Evolutionary conservation across 75 land plant species (phyloP), one percentile per base, ranked within the genome.

Genomic region (Isoetes taiwanensis): DNA sequence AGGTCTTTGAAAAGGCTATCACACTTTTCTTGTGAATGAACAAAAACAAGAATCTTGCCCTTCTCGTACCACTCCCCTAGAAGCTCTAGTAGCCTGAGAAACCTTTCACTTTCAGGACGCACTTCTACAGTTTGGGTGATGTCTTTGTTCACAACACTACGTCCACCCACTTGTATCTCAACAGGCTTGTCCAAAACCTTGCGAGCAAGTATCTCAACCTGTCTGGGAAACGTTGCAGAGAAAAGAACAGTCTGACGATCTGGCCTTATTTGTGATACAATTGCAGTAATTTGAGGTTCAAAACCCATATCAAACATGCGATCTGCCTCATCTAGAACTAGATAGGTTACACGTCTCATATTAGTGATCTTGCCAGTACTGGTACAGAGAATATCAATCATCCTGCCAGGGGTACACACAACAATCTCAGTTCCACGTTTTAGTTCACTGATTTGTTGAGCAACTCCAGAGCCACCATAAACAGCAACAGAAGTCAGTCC

Each of bases 271-370:
- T 94, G 81, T 58, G 87, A 90, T 21, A 94, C 90, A 59, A 94
- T 94, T 58, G 86, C 67, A 11, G 86, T 84, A 21, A 94, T 94
- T 60, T 88, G 96, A 43, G 99, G 96, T 64, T 94, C 99, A 61
- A 94, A 94, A 21, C 99, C 99, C 99, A 94, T 94, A 66, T 94
- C 99, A 71, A 94, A 94, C 99, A 88, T 94, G 16, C 96, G 62
- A 72, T 94, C 90, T 33, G 99, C 99, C 75, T 94, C 99, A 74
- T 94, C 99, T 90, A 94, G 68, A 20, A 94, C 96, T 26, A 94
- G 62, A 46, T 82, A 94, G 2, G 90, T 82, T 3, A 94, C 96
- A 26, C 96, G 78, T 5, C 86, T 74, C 31, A 94, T 68, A 62
- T 93, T 93, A 17, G 86, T 81, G 26, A 87, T 93, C 66, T 93